These are phyloP conservation scores for Russula abietina DNA, from an alignment of 768 basidiomycete species.

Conservation along the genomic window DNA sequence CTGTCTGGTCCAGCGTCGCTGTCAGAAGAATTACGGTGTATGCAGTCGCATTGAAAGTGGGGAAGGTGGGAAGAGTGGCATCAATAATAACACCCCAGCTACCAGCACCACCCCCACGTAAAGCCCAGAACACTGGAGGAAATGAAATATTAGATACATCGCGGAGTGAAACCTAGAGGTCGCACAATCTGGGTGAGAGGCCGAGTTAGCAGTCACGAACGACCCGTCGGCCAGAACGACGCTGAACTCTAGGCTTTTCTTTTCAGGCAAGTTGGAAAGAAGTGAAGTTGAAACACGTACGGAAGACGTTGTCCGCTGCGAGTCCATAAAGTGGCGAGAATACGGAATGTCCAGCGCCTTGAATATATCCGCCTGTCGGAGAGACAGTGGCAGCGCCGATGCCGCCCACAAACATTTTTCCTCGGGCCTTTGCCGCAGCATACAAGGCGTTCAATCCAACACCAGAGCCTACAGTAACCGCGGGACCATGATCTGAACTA, in stretches of 20 bases:
- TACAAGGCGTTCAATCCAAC: conserved; percentile 24
- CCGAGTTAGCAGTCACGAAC: conserved; percentile 2
- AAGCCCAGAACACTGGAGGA: conserved; percentile 26
- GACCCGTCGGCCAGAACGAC: conserved; percentile 16
- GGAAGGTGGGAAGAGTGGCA: conserved; percentile 34
- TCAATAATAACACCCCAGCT: conserved; percentile 37
- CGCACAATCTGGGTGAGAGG: conserved; percentile 14
- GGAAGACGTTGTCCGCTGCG: conserved; percentile 28
- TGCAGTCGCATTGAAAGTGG: conserved; percentile 32
- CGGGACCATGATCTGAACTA: conserved; percentile 27
- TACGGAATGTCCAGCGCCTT: conserved; percentile 28
- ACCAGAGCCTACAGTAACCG: conserved; percentile 27
- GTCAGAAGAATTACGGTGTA: conserved; percentile 29
- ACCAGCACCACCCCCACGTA: conserved; percentile 27
- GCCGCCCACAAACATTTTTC: conserved; percentile 27
- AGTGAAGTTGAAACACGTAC: conserved; percentile 8
- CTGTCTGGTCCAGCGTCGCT: conserved; percentile 34
- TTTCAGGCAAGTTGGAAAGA: not conserved
- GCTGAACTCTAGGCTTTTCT: not conserved
- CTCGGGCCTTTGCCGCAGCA: conserved; percentile 20
- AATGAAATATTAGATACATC: not conserved
- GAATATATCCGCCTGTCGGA: conserved; percentile 26
- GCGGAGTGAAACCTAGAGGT: not conserved
- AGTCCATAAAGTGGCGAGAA: conserved; percentile 26
- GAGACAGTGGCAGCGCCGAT: conserved; percentile 26